A percentile compares a stretch with the other conserved stretches of the same genome.
Evolutionary conservation across 2,329 filamentous ascomycete genomes (phyloP).

Genomic region (Saccharata proteae): DNA sequence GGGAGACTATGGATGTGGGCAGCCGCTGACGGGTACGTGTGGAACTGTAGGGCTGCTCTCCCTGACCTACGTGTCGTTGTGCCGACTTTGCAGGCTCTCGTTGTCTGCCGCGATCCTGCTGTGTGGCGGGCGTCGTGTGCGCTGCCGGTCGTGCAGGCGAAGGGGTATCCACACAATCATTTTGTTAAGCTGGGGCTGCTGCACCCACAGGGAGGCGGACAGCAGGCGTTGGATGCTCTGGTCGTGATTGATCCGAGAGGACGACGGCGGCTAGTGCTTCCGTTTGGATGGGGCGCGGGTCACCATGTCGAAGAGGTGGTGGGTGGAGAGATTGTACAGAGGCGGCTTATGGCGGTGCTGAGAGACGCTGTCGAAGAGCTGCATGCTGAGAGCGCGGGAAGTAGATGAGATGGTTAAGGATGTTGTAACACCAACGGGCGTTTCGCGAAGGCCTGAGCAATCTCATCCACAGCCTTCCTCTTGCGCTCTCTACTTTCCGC

Average conservation of each 20-base stretch:
- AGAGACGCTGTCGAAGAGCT: background rate
- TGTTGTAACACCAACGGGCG: background rate
- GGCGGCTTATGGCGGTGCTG: slow-evolving; percentile 12
- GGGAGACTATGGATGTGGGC: too few relatives aligned
- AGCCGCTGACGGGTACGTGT: too few relatives aligned
- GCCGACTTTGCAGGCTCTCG: too few relatives aligned
- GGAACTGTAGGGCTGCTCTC: too few relatives aligned
- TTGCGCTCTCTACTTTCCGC: slow-evolving; percentile 45
- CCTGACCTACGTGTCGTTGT: too few relatives aligned
- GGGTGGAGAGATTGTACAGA: slow-evolving; percentile 18
- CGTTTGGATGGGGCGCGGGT: slow-evolving; percentile 33
- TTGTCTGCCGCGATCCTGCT: too few relatives aligned
- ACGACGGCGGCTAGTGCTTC: slow-evolving; percentile 28
- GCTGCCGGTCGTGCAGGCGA: too few relatives aligned
- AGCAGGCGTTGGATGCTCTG: slow-evolving; percentile 31
- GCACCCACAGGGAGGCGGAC: slow-evolving; percentile 33
- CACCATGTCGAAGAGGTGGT: slow-evolving; percentile 19
- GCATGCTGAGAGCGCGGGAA: slow-evolving; percentile 1
- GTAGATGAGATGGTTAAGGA: background rate
- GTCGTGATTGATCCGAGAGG: slow-evolving; percentile 28
- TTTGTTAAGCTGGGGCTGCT: slow-evolving; percentile 29
- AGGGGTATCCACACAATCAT: slow-evolving; percentile 18
- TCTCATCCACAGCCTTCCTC: slow-evolving; percentile 61
- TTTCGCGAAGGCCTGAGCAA: slow-evolving; percentile 31
- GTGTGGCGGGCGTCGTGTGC: too few relatives aligned